Conservation (phyloP, 352 stramenopile species). For the Pythium monospermum region DNA sequence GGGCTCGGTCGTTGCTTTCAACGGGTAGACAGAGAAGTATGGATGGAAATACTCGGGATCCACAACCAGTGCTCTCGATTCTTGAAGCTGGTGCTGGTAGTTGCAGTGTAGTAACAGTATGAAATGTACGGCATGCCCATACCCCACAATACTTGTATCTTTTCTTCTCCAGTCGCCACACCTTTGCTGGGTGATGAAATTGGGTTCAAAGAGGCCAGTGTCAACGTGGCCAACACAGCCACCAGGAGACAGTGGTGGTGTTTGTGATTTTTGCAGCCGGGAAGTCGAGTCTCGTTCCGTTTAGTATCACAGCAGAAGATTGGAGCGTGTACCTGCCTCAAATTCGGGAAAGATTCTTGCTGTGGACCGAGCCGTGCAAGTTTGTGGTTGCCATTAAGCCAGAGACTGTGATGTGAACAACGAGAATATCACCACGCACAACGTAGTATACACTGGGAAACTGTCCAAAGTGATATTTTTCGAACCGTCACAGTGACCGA, state of each 20-base stretch:
- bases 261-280: constrained; percentile 61
- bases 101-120: too few species aligned
- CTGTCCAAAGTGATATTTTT: constrained; percentile 1
- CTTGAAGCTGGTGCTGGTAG: too few species aligned
- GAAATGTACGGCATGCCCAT: too few species aligned
- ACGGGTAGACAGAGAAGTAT: constrained; percentile 1
- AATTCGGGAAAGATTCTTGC: constrained; percentile 53
- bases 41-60: not conserved
- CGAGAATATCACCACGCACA: constrained; percentile 13
- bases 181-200: constrained; percentile 19
- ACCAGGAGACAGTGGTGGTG: constrained; percentile 67
- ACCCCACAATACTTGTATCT: constrained; percentile 51
- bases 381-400: constrained; percentile 70
- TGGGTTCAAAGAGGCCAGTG: constrained; percentile 32
- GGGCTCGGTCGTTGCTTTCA: constrained; percentile 11
- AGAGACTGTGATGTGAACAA: constrained; percentile 73
- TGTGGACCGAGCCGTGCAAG: constrained; percentile 54
- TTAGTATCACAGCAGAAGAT: constrained; percentile 44
- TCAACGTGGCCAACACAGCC: constrained; percentile 75
- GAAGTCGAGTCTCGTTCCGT: constrained; percentile 33
- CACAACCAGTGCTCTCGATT: too few species aligned
- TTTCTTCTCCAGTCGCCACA: constrained; percentile 36
- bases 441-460: constrained; percentile 32
- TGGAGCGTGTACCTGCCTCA: constrained; percentile 62
- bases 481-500: not conserved